Evolutionary conservation across 1,284 basidiomycete species (phyloP), one percentile per base, ranked within the genome.

Genomic region (Fomitopsis palustris): DNA sequence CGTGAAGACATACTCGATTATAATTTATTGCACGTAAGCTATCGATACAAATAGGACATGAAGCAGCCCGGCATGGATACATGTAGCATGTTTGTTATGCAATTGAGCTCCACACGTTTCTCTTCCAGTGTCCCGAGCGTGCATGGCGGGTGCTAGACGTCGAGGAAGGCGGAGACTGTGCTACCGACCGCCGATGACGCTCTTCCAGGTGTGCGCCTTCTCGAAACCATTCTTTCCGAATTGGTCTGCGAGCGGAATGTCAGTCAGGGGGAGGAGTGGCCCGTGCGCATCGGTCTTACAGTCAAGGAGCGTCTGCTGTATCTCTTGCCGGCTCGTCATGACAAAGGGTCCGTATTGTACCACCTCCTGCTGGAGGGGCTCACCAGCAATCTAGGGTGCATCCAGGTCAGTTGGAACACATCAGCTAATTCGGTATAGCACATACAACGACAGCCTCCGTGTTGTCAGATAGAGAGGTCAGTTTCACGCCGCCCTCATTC

Each of bases 281-380:
- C 31, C 14, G 1, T 39, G 42, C 49, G 8, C 14, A 10, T 39
- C 33, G 35, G 29, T 72, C 82, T 77, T 68, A 87, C 88, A 97
- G 70, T 98, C 96, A 45, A 85, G 68, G 59, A 98, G 74, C 0
- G 95, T 93, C 70, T 92, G 79, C 68, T 90, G 84, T 35, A 96
- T 93, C 66, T 95, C 95, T 62, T 90, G 83, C 16, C 79, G 77
- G 3, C 80, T 85, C 8, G 89, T 94, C 84, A 95, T 89, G 12
- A 96, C 95, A 70, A 92, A 92, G 10, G 92, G 92, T 7, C 93
- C 93, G 65, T 95, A 88, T 70, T 96, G 95, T 57, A 93, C 81
- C 3, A 97, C 92, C 0, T 84, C 79, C 74, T 98, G 95, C 64
- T 95, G 85, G 5, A 99, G 81, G 12, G 96, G 94, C 74, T 96